Conservation (phyloP, 495 filamentous ascomycete genomes). For the Saxophila tyrrhenica region DNA sequence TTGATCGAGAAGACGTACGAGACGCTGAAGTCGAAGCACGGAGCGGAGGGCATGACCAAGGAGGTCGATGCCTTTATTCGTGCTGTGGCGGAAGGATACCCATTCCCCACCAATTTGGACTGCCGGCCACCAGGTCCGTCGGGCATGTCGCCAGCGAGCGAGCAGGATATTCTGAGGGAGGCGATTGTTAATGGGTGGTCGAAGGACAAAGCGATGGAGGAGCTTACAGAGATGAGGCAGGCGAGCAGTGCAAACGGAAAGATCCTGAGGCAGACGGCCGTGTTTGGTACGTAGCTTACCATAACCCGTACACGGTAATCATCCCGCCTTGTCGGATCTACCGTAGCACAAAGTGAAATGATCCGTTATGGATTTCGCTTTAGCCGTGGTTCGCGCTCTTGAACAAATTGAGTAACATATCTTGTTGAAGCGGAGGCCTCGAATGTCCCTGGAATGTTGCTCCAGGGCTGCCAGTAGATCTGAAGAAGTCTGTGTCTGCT, state of each 20-base stretch:
- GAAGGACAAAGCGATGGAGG: slow-evolving; percentile 27
- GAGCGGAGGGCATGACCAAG: slow-evolving; percentile 23
- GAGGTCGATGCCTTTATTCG: slow-evolving; percentile 33
- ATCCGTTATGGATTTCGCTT: background rate
- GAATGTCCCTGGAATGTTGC: slow-evolving; percentile 5
- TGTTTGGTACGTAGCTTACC: background rate
- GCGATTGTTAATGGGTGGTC: slow-evolving; percentile 34
- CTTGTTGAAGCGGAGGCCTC: slow-evolving; percentile 9
- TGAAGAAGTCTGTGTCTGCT: slow-evolving; percentile 19
- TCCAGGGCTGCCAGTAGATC: background rate
- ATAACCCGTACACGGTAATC: too few species aligned
- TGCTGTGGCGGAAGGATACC: slow-evolving; percentile 43
- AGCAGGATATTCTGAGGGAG: slow-evolving; percentile 38
- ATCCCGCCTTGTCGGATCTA: background rate
- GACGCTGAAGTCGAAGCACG: slow-evolving; percentile 25
- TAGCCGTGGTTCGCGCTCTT: slow-evolving; percentile 6
- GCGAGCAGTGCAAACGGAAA: slow-evolving; percentile 2
- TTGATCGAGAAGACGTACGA: slow-evolving; percentile 37
- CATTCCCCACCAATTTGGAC: slow-evolving; percentile 48
- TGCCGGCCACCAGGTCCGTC: slow-evolving; percentile 35
- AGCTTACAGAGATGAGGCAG: slow-evolving; percentile 18
- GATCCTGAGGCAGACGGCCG: slow-evolving; percentile 3
- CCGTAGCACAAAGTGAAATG: too few species aligned
- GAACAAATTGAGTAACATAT: slow-evolving; percentile 15
- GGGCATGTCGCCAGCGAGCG: slow-evolving; percentile 45